phyloP scores from a whole-genome alignment of 345 rosid species.

The Nephelium lappaceum region DNA sequence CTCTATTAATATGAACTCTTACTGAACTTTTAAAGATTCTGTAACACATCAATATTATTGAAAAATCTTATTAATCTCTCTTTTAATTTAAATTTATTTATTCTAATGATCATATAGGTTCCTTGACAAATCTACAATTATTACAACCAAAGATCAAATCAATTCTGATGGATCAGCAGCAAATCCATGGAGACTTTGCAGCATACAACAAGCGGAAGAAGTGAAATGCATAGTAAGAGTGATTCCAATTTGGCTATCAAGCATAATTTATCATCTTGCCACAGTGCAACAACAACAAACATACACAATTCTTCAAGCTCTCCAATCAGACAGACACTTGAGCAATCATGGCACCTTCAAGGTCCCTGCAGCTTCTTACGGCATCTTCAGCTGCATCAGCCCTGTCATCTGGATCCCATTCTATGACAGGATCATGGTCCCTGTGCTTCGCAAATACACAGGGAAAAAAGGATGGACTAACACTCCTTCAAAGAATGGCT shows the following conservation, averaged over 20 bases:
- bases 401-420: constrained; percentile 37
- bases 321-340: constrained; percentile 50
- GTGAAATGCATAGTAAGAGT: constrained; percentile 59
- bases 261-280: constrained; percentile 42
- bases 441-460: constrained; percentile 24
- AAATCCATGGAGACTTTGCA: constrained; percentile 63
- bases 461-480: constrained; percentile 37
- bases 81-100: too few species aligned
- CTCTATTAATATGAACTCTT: neutral
- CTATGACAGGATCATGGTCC: constrained; percentile 34
- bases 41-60: too few species aligned
- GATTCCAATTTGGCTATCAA: constrained; percentile 61
- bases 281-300: constrained; percentile 52
- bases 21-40: too few species aligned
- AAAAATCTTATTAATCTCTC: too few species aligned
- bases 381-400: constrained; percentile 21
- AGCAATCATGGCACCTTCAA: constrained; percentile 25
- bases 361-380: constrained; percentile 32
- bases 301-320: constrained; percentile 58
- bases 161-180: constrained; percentile 49
- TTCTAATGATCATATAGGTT: constrained; percentile 26
- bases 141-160: constrained; percentile 42
- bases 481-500: constrained; percentile 44
- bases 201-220: constrained; percentile 73
- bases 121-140: constrained; percentile 64